These are phyloP conservation scores for Hypoxylon fuscum DNA, from an alignment of 495 filamentous ascomycete genomes.

Conservation along the genomic window DNA sequence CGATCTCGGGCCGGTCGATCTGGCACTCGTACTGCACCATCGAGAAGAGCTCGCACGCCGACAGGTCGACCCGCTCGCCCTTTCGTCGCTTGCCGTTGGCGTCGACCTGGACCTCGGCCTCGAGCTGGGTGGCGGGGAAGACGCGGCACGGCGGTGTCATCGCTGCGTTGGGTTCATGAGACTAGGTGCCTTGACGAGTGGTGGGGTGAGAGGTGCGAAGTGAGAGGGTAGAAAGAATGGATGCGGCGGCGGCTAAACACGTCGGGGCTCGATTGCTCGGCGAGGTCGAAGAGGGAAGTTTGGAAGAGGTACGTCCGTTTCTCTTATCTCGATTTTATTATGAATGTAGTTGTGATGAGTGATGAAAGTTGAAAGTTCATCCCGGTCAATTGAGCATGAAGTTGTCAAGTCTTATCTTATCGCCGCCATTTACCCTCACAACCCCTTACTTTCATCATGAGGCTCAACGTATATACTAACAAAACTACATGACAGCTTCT, in stretches of 20 bases:
- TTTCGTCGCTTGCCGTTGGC: constrained; percentile 61
- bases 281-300: constrained; percentile 69
- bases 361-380: constrained; percentile 10
- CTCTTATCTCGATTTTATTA: too few species aligned
- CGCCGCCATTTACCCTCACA: constrained; percentile 8
- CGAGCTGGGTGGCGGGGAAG: constrained; percentile 65
- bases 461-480: constrained; percentile 3
- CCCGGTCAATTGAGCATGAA: constrained; percentile 6
- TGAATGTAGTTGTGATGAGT: background rate
- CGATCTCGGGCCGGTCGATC: constrained; percentile 62
- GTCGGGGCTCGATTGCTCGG: constrained; percentile 70
- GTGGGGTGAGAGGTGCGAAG: background rate
- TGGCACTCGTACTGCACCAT: constrained; percentile 86
- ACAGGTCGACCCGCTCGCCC: constrained; percentile 63
- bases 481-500: constrained; percentile 47
- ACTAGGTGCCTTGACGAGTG: background rate
- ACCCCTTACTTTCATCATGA: background rate
- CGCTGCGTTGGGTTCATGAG: constrained; percentile 9
- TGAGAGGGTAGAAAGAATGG: constrained; percentile 28
- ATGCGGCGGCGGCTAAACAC: constrained; percentile 31
- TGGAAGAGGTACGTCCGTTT: constrained; percentile 70
- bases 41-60: constrained; percentile 75
- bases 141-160: constrained; percentile 70
- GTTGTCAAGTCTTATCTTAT: constrained; percentile 42
- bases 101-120: constrained; percentile 57